phyloP scores from a whole-genome alignment of 2,329 filamentous ascomycete species.

The Pseudogymnoascus pannorum region DNA sequence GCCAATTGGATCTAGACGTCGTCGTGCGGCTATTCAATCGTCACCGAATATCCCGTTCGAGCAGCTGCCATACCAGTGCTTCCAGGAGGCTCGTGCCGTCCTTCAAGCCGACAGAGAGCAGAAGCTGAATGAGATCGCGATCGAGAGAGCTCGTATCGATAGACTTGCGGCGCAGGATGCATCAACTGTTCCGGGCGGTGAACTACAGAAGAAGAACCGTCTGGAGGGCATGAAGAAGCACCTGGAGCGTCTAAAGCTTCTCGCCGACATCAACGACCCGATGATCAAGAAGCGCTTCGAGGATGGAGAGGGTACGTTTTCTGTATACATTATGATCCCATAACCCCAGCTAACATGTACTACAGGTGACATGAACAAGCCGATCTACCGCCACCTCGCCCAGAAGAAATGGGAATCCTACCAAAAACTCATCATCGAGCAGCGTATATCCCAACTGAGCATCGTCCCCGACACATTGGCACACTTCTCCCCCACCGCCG shows the following conservation, averaged over 20 bases:
- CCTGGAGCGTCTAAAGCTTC: conserved; percentile 74
- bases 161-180: conserved; percentile 53
- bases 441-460: conserved; percentile 80
- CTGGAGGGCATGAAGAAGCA: conserved; percentile 63
- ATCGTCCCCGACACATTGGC: conserved; percentile 85
- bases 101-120: conserved; percentile 71
- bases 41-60: conserved; percentile 71
- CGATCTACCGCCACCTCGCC: conserved; percentile 87
- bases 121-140: conserved; percentile 68
- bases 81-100: conserved; percentile 87
- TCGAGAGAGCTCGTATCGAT: conserved; percentile 61
- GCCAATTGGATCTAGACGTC: conserved; percentile 77
- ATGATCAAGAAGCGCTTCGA: conserved; percentile 90
- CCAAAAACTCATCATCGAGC: conserved; percentile 69
- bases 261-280: conserved; percentile 92
- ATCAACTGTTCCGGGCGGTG: conserved; percentile 52
- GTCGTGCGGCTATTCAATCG: conserved; percentile 63
- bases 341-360: conserved; percentile 19
- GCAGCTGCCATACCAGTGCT: conserved; percentile 92
- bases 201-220: conserved; percentile 56
- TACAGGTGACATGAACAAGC: conserved; percentile 87
- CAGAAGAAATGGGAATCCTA: conserved; percentile 82
- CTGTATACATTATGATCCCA: not conserved
- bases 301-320: conserved; percentile 68
- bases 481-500: conserved; percentile 66